Evolutionary conservation across 371 early-diverging fungal species (phyloP).

Genomic region (Mucor velutinosus): DNA sequence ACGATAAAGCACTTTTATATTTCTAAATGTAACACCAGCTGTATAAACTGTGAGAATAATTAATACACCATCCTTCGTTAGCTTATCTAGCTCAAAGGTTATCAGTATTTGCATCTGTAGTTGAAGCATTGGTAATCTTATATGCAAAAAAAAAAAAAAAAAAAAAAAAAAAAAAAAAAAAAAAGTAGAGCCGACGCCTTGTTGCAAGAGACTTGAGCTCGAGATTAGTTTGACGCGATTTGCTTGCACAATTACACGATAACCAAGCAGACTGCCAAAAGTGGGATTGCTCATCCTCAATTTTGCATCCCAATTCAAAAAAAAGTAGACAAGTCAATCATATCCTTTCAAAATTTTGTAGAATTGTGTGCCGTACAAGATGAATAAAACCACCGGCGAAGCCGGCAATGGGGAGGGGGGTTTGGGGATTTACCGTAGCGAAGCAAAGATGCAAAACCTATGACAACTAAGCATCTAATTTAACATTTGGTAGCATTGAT

Average conservation of each 20-base stretch:
- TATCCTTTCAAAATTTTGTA: too few species aligned
- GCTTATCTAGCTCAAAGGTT: background rate
- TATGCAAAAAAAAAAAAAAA: too few species aligned
- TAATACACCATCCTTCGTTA: background rate
- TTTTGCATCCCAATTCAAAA: background rate
- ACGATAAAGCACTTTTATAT: background rate
- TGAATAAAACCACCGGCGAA: too few species aligned
- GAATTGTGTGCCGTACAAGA: too few species aligned
- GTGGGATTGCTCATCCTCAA: background rate
- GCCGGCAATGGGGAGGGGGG: too few species aligned
- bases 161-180: too few species aligned
- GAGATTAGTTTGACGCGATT: background rate
- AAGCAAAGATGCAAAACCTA: too few species aligned
- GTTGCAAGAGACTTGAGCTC: background rate
- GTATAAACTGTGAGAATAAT: background rate
- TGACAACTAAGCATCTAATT: too few species aligned
- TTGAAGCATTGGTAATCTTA: background rate
- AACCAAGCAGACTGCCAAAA: background rate
- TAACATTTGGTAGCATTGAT: too few species aligned
- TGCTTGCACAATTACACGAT: background rate
- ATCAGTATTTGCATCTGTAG: background rate
- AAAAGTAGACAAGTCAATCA: too few species aligned
- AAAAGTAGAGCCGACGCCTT: background rate
- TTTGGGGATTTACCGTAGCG: too few species aligned
- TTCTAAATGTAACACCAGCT: background rate